These are phyloP conservation scores for Linanthus parryae DNA, from an alignment of 148 eudicot species.

Conservation along the genomic window DNA sequence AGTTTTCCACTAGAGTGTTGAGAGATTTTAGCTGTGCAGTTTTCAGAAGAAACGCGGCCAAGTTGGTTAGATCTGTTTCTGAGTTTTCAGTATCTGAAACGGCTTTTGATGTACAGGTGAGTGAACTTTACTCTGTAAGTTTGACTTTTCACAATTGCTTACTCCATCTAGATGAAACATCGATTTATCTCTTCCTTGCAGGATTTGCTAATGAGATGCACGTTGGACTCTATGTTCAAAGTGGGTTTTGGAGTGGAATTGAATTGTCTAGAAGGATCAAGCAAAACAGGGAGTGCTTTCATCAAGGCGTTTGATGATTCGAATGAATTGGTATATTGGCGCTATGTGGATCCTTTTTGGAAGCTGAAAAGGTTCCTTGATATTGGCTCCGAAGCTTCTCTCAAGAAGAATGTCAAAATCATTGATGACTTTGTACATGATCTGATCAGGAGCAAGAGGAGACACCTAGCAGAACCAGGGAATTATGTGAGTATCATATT, in stretches of 20 bases:
- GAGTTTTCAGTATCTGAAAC: slow-evolving; percentile 15
- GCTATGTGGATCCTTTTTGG: slow-evolving; percentile 66
- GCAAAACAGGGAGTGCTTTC: slow-evolving; percentile 39
- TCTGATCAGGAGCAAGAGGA: slow-evolving; percentile 43
- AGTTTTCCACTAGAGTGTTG: slow-evolving; percentile 68
- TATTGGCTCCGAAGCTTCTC: slow-evolving; percentile 54
- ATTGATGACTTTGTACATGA: slow-evolving; percentile 45
- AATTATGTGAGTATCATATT: slow-evolving; percentile 17
- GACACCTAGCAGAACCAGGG: slow-evolving; percentile 24
- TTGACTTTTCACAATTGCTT: too few relatives aligned
- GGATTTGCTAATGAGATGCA: slow-evolving; percentile 64
- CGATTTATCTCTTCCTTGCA: too few relatives aligned
- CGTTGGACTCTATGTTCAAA: slow-evolving; percentile 68
- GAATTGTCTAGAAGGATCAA: slow-evolving; percentile 60
- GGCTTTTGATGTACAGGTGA: slow-evolving; percentile 62
- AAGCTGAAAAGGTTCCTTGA: slow-evolving; percentile 51
- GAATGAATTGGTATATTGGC: slow-evolving; percentile 38
- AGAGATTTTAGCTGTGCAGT: slow-evolving; percentile 72
- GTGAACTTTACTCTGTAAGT: too few relatives aligned
- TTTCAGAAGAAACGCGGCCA: slow-evolving; percentile 47
- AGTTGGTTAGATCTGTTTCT: slow-evolving; percentile 30
- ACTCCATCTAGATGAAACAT: too few relatives aligned
- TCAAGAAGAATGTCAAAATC: slow-evolving; percentile 42
- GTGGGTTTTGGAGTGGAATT: slow-evolving; percentile 84
- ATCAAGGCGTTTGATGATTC: slow-evolving; percentile 83